A percentile compares a stretch with the other conserved stretches of the same genome.
phyloP scores from a whole-genome alignment of 2,329 filamentous ascomycete genomes.

The Pseudohalonectria lignicola region DNA sequence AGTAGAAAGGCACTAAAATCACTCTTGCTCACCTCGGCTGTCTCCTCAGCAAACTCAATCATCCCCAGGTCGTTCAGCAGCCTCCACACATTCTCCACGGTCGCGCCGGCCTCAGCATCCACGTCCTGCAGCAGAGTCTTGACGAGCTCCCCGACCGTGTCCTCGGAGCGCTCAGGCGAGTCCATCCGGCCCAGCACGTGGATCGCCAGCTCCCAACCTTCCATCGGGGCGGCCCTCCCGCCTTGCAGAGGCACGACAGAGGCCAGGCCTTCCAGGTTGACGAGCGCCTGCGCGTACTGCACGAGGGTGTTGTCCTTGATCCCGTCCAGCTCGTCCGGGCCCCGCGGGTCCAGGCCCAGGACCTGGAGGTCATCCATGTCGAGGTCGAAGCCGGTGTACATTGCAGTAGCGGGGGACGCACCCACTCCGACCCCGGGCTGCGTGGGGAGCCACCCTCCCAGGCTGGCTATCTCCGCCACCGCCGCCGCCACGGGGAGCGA shows the following conservation, averaged over 20 bases:
- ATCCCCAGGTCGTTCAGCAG: conserved; percentile 72
- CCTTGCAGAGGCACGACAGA: conserved; percentile 11
- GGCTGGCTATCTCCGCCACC: conserved; percentile 72
- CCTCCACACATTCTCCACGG: conserved; percentile 72
- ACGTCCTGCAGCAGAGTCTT: conserved; percentile 49
- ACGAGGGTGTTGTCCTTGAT: conserved; percentile 72
- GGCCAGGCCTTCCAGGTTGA: conserved; percentile 40
- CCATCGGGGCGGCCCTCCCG: conserved; percentile 27
- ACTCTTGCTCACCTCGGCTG: conserved; percentile 74
- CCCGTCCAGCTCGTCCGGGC: conserved; percentile 48
- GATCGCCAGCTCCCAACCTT: conserved; percentile 86
- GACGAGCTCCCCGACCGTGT: conserved; percentile 64
- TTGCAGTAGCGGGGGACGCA: conserved; percentile 19
- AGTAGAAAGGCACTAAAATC: conserved; percentile 9
- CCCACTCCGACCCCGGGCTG: conserved; percentile 39
- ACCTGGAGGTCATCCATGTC: conserved; percentile 81
- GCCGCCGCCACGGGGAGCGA: conserved; percentile 70
- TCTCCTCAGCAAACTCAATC: conserved; percentile 65
- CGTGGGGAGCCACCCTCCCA: conserved; percentile 67
- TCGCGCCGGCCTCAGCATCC: conserved; percentile 54
- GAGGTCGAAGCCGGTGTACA: conserved; percentile 42
- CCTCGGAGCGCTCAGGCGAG: conserved; percentile 57
- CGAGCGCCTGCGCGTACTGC: conserved; percentile 60
- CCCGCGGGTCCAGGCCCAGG: conserved; percentile 53
- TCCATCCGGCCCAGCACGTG: conserved; percentile 75